Evolutionary conservation across 1,284 basidiomycete genomes (phyloP).

Genomic region (Volvariella volvacea): DNA sequence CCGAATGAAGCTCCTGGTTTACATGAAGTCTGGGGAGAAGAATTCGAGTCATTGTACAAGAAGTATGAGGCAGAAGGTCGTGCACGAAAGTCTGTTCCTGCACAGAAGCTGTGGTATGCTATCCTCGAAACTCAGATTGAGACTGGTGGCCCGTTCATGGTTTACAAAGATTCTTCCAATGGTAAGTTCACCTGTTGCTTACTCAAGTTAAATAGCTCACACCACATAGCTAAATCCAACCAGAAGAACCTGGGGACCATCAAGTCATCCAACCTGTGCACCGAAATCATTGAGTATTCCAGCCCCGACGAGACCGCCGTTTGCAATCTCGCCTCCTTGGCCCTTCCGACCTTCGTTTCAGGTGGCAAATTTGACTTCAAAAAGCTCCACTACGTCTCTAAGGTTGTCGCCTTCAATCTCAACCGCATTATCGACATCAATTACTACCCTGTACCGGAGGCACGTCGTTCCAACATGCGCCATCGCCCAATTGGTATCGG

Average conservation of each 20-base stretch:
- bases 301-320: slow-evolving; percentile 98
- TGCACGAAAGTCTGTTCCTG: slow-evolving; percentile 82
- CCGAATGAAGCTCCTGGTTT: slow-evolving; percentile 94
- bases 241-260: slow-evolving; percentile 99
- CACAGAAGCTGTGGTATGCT: slow-evolving; percentile 99
- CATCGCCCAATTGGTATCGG: slow-evolving; percentile 98
- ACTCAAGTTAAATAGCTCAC: slow-evolving; percentile 7
- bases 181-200: slow-evolving; percentile 34
- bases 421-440: slow-evolving; percentile 94
- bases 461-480: slow-evolving; percentile 91
- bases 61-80: slow-evolving; percentile 92
- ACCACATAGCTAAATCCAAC: slow-evolving; percentile 89
- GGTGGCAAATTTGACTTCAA: slow-evolving; percentile 85
- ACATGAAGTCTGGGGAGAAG: slow-evolving; percentile 85
- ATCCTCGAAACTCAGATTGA: slow-evolving; percentile 97
- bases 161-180: slow-evolving; percentile 93
- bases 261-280: slow-evolving; percentile 99
- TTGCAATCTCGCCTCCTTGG: slow-evolving; percentile 97
- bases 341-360: slow-evolving; percentile 84
- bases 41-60: slow-evolving; percentile 89
- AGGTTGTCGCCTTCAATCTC: slow-evolving; percentile 90
- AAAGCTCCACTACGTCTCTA: slow-evolving; percentile 91
- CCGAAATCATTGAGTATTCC: slow-evolving; percentile 99
- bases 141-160: slow-evolving; percentile 97
- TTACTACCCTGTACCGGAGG: slow-evolving; percentile 91